Conservation (phyloP, 2,329 filamentous ascomycete genomes). For the Pyrenophora seminiperda region DNA sequence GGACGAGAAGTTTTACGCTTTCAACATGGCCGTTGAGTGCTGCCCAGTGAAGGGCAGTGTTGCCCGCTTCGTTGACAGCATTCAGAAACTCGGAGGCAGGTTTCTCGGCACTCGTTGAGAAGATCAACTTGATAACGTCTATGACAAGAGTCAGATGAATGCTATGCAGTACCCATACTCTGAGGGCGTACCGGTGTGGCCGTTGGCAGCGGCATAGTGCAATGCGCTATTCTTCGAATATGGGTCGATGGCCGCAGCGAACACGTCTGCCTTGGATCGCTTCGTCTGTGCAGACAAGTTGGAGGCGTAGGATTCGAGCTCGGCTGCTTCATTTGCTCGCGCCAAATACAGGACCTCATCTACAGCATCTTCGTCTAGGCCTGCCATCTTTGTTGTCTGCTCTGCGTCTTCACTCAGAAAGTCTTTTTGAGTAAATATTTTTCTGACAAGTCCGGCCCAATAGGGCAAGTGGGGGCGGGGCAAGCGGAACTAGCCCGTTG, state of each 20-base stretch:
- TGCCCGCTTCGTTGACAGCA: slow-evolving; percentile 77
- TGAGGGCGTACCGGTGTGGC: slow-evolving; percentile 69
- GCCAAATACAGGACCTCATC: slow-evolving; percentile 91
- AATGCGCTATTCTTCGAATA: slow-evolving; percentile 77
- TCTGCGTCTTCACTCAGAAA: slow-evolving; percentile 4
- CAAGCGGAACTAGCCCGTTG: slow-evolving; percentile 6
- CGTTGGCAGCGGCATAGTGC: slow-evolving; percentile 93
- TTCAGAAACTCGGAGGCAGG: slow-evolving; percentile 61
- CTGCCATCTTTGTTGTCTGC: slow-evolving; percentile 25
- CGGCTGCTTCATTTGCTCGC: slow-evolving; percentile 74
- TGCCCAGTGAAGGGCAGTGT: slow-evolving; percentile 93
- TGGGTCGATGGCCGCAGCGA: slow-evolving; percentile 73
- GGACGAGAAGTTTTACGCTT: slow-evolving; percentile 76
- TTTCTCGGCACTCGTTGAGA: slow-evolving; percentile 40
- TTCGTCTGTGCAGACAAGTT: slow-evolving; percentile 67
- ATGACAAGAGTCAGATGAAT: slow-evolving; percentile 24
- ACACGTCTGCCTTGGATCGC: slow-evolving; percentile 63
- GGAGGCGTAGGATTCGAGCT: slow-evolving; percentile 66
- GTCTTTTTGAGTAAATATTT: slow-evolving; percentile 13
- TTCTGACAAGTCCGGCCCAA: slow-evolving; percentile 18
- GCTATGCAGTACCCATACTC: neutral
- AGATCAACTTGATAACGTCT: slow-evolving; percentile 48
- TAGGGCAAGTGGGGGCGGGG: slow-evolving; percentile 27
- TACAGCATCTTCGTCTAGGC: slow-evolving; percentile 70
- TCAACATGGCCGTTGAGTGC: slow-evolving; percentile 85